Percentiles rank a stretch among this genome's conserved stretches.
phyloP scores from a whole-genome alignment of 148 eudicot genomes.

The Simmondsia chinensis region DNA sequence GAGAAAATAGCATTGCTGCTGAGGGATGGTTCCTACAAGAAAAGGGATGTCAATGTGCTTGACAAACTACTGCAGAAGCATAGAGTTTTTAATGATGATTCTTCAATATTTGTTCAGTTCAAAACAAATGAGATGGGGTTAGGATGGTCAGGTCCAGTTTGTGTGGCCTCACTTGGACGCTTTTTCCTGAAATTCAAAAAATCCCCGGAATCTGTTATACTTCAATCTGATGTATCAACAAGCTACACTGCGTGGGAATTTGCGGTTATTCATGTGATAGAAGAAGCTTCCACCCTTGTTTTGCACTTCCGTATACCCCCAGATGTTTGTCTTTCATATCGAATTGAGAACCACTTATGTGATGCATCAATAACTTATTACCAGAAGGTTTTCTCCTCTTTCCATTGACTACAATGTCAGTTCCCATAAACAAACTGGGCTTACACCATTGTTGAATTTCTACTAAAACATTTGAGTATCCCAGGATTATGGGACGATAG shows the following conservation, averaged over 20 bases:
- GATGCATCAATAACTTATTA: constrained; percentile 64
- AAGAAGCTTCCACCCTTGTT: constrained; percentile 75
- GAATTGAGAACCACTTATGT: constrained; percentile 70
- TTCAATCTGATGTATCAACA: constrained; percentile 23
- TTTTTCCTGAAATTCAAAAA: constrained; percentile 80
- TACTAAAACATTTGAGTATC: too few relatives aligned
- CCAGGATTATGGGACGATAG: too few relatives aligned
- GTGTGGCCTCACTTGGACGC: constrained; percentile 87
- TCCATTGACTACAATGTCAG: not conserved
- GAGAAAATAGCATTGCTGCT: constrained; percentile 53
- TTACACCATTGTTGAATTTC: not conserved
- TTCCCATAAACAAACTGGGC: not conserved
- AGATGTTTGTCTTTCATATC: constrained; percentile 54
- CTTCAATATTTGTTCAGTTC: constrained; percentile 60
- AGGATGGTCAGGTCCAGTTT: constrained; percentile 96
- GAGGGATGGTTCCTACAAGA: constrained; percentile 26
- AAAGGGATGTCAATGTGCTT: constrained; percentile 37
- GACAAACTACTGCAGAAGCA: constrained; percentile 75
- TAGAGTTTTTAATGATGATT: constrained; percentile 49
- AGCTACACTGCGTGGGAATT: constrained; percentile 29
- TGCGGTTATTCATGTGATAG: constrained; percentile 76
- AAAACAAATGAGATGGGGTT: constrained; percentile 36
- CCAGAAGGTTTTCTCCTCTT: constrained; percentile 60
- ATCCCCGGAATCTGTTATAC: constrained; percentile 19
- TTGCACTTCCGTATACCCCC: constrained; percentile 66